These are phyloP conservation scores for Coprinellus aureogranulatus DNA, from an alignment of 768 basidiomycete genomes.

Conservation along the genomic window DNA sequence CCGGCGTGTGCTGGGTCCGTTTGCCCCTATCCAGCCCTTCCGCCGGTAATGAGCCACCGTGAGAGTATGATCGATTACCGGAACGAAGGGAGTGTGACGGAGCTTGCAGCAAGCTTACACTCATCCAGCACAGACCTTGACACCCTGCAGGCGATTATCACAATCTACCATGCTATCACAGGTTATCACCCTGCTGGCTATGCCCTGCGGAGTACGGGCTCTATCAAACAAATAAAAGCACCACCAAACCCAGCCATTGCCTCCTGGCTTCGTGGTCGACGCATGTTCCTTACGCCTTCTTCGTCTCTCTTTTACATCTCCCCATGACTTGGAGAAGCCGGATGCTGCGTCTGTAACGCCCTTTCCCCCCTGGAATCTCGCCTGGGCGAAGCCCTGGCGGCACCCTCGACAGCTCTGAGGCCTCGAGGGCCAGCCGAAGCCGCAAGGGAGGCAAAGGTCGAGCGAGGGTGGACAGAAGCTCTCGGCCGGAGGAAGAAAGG, in stretches of 20 bases:
- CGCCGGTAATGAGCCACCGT: not conserved
- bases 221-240: slow-evolving; percentile 32
- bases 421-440: slow-evolving; percentile 42
- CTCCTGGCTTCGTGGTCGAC: slow-evolving; percentile 35
- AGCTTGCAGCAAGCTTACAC: not conserved
- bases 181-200: slow-evolving; percentile 3
- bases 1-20: not conserved
- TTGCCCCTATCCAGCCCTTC: slow-evolving; percentile 1
- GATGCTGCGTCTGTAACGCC: slow-evolving; percentile 54
- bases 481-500: slow-evolving; percentile 44
- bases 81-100: not conserved
- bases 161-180: slow-evolving; percentile 5
- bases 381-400: slow-evolving; percentile 37
- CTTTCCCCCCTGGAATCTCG: slow-evolving; percentile 53
- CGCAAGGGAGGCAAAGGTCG: slow-evolving; percentile 36
- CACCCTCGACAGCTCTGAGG: slow-evolving; percentile 48
- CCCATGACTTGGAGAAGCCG: slow-evolving; percentile 46
- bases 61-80: not conserved
- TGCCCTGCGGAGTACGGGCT: slow-evolving; percentile 1
- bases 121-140: not conserved
- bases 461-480: slow-evolving; percentile 37
- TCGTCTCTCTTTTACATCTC: slow-evolving; percentile 34
- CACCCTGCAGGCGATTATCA: not conserved
- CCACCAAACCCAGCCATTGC: slow-evolving; percentile 29
- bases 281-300: slow-evolving; percentile 34